Base-by-base conservation (phyloP, 2,329 filamentous ascomycete genomes). In the Xylariaceae sp. region DNA sequence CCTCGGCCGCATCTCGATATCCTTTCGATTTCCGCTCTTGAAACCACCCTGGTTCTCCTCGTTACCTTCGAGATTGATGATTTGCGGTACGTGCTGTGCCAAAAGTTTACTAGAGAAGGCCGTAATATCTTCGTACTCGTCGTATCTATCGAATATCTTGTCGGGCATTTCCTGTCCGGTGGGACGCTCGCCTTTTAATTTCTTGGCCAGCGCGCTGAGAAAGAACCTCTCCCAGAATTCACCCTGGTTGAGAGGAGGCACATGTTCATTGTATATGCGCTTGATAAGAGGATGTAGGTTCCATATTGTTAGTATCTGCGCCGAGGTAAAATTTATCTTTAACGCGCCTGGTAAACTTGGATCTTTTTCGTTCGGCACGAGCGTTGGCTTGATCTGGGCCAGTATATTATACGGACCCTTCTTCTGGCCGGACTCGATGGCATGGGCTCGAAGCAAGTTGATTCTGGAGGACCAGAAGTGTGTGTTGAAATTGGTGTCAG, bases 161-260 rank as follows among this genome's bases (percentile, higher is more conserved):
- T 98, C 92, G 7, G 85, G 84, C 14, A 86, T 79, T 72, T 97
- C 94, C 3, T 82, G 83, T 7, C 94, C 91, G 1, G 85, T 86
- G 40, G 96, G 86, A 49, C 91, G 90, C 75, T 98, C 92, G 33
- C 96, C 95, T 55, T 93, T 91, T 53, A 99, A 79, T 70, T 92
- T 94, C 76, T 96, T 97, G 64, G 92, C 92, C 7, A 99, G 78
- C 54, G 90, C 86, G 73, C 92, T 96, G 60, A 93, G 86, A 73
- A 99, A 98, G 76, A 99, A 99, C 12, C 91, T 85, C 5, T 90
- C 90, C 93, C 94, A 99, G 71, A 99, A 99, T 46, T 91, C 87
- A 53, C 82, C 81, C 68, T 96, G 91, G 23, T 82, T 86, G 34
- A 96, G 75, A 58, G 89, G 90, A 4, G 91, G 92, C 0, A 97